phyloP scores from a whole-genome alignment of 495 filamentous ascomycete genomes.

The Penicilliopsis zonata region DNA sequence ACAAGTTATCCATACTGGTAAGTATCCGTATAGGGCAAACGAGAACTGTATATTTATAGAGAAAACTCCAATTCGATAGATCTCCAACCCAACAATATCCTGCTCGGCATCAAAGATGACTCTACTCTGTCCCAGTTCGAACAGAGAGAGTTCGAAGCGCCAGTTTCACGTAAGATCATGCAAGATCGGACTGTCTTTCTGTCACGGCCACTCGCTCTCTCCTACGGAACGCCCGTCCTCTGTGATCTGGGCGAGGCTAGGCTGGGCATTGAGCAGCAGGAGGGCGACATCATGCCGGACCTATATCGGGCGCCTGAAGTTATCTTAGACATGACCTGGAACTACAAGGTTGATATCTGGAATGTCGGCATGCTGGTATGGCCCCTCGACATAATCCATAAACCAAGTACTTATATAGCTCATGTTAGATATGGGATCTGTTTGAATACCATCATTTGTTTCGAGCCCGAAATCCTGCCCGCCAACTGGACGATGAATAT shows the following conservation, averaged over 20 bases:
- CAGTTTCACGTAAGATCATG: conserved; percentile 9
- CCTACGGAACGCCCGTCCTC: conserved; percentile 11
- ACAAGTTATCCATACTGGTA: conserved; percentile 34
- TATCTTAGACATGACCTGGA: conserved; percentile 24
- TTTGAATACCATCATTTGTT: conserved; percentile 33
- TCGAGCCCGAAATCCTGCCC: conserved; percentile 18
- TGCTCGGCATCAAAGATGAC: conserved; percentile 17
- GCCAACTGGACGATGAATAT: conserved; percentile 17
- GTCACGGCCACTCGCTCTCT: conserved; percentile 5
- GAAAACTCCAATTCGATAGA: too few relatives aligned
- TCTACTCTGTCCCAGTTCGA: conserved; percentile 17
- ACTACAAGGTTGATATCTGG: conserved; percentile 30
- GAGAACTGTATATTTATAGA: background rate
- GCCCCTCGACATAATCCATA: conserved; percentile 1
- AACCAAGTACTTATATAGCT: background rate
- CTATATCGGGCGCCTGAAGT: conserved; percentile 31
- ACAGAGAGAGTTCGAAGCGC: conserved; percentile 10
- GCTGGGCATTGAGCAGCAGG: conserved; percentile 6
- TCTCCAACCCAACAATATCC: conserved; percentile 17
- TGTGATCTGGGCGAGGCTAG: conserved; percentile 19
- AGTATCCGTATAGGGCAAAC: background rate
- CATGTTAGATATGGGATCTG: conserved; percentile 28
- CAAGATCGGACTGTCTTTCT: conserved; percentile 12
- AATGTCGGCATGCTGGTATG: conserved; percentile 28
- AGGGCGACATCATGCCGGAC: conserved; percentile 13